Evolutionary conservation across 108 stramenopile species (phyloP).

Genomic region (Nitzschia inconspicua): DNA sequence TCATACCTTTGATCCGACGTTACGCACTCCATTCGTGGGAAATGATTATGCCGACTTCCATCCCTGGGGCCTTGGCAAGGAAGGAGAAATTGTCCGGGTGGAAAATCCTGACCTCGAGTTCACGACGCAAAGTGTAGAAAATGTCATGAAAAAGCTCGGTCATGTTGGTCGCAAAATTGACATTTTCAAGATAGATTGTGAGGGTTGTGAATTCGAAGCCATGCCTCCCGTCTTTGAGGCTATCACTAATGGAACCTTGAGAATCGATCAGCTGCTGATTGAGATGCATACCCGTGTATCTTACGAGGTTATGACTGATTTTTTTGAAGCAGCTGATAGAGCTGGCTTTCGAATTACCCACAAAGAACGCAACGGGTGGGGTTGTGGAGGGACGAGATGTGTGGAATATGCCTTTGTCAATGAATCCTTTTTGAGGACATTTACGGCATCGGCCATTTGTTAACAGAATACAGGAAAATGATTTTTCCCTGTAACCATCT

Average conservation of each 20-base stretch:
- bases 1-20: conserved; percentile 52
- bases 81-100: conserved; percentile 8
- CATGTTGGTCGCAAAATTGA: conserved; percentile 55
- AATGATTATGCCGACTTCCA: conserved; percentile 27
- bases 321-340: background rate
- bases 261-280: background rate
- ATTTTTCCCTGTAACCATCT: too few relatives aligned
- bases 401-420: too few relatives aligned
- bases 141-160: conserved; percentile 46
- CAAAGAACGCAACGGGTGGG: too few relatives aligned
- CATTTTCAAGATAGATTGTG: conserved; percentile 61
- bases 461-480: too few relatives aligned
- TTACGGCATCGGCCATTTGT: too few relatives aligned
- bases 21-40: background rate
- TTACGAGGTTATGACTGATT: background rate
- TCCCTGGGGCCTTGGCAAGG: conserved; percentile 47
- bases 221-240: background rate
- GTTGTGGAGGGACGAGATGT: too few relatives aligned
- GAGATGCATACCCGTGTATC: background rate
- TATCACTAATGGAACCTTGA: background rate
- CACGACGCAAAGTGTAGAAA: conserved; percentile 26
- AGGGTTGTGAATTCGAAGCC: conserved; percentile 48
- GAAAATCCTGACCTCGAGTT: conserved; percentile 12
- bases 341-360: too few relatives aligned
- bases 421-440: too few relatives aligned